Conservation (phyloP, 805 yeast genomes). For the Candida boleticola region DNA sequence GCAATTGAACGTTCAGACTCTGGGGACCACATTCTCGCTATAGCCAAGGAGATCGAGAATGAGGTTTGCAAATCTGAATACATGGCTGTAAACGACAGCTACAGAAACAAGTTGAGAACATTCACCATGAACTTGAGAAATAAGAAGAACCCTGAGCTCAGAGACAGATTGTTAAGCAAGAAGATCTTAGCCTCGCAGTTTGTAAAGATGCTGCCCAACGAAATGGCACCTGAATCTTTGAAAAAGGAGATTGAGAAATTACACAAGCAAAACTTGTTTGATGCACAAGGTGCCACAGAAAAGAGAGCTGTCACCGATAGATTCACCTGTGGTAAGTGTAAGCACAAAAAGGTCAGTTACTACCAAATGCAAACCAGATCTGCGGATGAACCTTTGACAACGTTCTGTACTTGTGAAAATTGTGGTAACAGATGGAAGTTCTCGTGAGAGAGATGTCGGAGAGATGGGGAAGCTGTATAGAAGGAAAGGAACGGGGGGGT, state of each 20-base stretch:
- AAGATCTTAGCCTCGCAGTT: slow-evolving; percentile 64
- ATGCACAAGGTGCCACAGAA: slow-evolving; percentile 96
- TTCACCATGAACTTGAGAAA: slow-evolving; percentile 85
- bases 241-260: slow-evolving; percentile 82
- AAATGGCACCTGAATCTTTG: slow-evolving; percentile 90
- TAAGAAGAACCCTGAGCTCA: slow-evolving; percentile 82
- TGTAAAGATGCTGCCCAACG: slow-evolving; percentile 85
- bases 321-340: slow-evolving; percentile 97
- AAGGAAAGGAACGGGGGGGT: not conserved
- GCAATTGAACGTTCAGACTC: slow-evolving; percentile 70
- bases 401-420: slow-evolving; percentile 95
- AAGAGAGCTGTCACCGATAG: slow-evolving; percentile 95
- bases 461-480: not conserved
- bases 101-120: slow-evolving; percentile 82
- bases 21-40: slow-evolving; percentile 56
- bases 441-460: slow-evolving; percentile 45
- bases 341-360: slow-evolving; percentile 93
- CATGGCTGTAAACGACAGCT: slow-evolving; percentile 55
- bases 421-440: slow-evolving; percentile 99
- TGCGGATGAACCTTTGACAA: slow-evolving; percentile 98
- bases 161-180: slow-evolving; percentile 66
- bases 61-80: slow-evolving; percentile 65
- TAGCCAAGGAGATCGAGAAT: slow-evolving; percentile 70
- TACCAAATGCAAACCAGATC: slow-evolving; percentile 98
- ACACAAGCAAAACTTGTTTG: slow-evolving; percentile 85